Evolutionary conservation across 1,139 yeast genomes (phyloP).

Genomic region (Saccharomyces uvarum): DNA sequence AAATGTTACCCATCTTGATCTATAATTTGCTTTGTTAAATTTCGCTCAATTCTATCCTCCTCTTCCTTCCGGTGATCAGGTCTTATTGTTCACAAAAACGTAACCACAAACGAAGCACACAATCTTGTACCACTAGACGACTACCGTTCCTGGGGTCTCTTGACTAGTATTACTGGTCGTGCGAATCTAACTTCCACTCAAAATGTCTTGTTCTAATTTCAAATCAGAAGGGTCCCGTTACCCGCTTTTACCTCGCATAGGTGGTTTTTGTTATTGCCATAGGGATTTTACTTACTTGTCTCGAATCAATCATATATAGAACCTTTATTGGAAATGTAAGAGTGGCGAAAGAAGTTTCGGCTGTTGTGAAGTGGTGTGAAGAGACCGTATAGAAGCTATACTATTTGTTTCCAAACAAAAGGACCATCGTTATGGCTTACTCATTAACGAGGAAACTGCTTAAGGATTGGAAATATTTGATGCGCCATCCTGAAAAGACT

Average conservation of each 20-base stretch:
- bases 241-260: not conserved
- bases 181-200: not conserved
- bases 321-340: not conserved
- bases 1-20: conserved; percentile 63
- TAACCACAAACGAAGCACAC: not conserved
- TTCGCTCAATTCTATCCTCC: not conserved
- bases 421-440: not conserved
- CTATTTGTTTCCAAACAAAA: not conserved
- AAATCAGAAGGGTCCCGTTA: not conserved
- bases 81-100: not conserved
- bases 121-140: not conserved
- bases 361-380: not conserved
- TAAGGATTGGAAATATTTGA: conserved; percentile 29
- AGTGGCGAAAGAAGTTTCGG: not conserved
- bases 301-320: not conserved
- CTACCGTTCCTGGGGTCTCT: not conserved
- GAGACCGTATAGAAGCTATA: not conserved
- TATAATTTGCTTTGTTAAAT: not conserved
- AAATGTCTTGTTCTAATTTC: not conserved
- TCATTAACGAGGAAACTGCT: conserved; percentile 22
- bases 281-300: not conserved
- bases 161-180: not conserved
- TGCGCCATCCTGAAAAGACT: conserved; percentile 7
- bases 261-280: not conserved
- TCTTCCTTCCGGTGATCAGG: not conserved